Evolutionary conservation across 2,329 filamentous ascomycete genomes (phyloP).

Genomic region (Chaetomiaceae sp.): DNA sequence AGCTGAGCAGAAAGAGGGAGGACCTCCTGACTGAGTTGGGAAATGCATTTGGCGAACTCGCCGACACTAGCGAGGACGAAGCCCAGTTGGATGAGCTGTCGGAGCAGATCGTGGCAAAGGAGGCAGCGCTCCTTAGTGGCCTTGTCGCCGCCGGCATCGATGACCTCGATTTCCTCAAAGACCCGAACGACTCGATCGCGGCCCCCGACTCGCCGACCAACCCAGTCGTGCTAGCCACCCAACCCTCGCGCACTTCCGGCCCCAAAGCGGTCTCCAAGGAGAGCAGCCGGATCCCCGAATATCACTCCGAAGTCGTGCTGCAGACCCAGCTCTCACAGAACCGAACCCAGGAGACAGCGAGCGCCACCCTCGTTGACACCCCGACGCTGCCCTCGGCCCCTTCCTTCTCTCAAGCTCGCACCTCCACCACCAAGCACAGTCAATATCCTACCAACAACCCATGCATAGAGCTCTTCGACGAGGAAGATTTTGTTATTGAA

Average conservation of each 20-base stretch:
- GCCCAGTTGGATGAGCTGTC: slow-evolving; percentile 45
- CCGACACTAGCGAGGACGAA: slow-evolving; percentile 51
- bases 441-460: neutral
- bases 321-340: slow-evolving; percentile 34
- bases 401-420: neutral
- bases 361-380: neutral
- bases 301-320: slow-evolving; percentile 45
- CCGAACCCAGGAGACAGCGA: neutral
- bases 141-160: slow-evolving; percentile 45
- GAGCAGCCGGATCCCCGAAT: slow-evolving; percentile 30
- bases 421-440: neutral
- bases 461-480: slow-evolving; percentile 1
- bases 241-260: slow-evolving; percentile 32
- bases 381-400: neutral
- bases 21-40: slow-evolving; percentile 44
- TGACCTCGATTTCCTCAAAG: slow-evolving; percentile 37
- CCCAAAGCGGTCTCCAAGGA: slow-evolving; percentile 32
- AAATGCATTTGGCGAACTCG: slow-evolving; percentile 46
- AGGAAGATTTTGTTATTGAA: slow-evolving; percentile 2
- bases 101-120: slow-evolving; percentile 41
- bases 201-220: slow-evolving; percentile 26
- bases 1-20: slow-evolving; percentile 42
- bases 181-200: slow-evolving; percentile 28
- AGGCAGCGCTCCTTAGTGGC: slow-evolving; percentile 38
- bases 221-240: slow-evolving; percentile 43